Evolutionary conservation across 495 filamentous ascomycete species (phyloP).

Genomic region (Monascus purpureus): DNA sequence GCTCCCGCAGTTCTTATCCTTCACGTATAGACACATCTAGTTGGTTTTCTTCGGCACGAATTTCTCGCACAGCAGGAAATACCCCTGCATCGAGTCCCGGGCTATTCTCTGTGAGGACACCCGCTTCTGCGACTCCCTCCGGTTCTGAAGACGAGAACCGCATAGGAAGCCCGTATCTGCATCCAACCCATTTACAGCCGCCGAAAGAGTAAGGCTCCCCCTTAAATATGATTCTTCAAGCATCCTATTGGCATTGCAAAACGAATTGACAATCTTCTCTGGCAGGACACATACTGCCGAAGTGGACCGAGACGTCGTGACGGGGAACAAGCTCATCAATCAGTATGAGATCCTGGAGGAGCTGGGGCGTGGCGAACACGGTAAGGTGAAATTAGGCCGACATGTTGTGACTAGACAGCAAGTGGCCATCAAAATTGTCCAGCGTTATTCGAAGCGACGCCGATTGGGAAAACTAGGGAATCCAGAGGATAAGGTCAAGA

Average conservation of each 20-base stretch:
- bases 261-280: conserved; percentile 1
- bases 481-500: conserved; percentile 86
- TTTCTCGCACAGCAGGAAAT: conserved; percentile 40
- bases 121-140: conserved; percentile 27
- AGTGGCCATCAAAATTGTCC: conserved; percentile 97
- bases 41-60: conserved; percentile 17
- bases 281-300: conserved; percentile 70
- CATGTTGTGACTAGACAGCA: conserved; percentile 63
- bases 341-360: conserved; percentile 94
- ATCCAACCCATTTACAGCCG: conserved; percentile 50
- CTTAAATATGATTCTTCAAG: too few relatives aligned
- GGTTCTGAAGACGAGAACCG: conserved; percentile 33
- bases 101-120: conserved; percentile 41
- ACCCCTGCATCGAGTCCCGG: conserved; percentile 57
- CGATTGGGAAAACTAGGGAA: conserved; percentile 66
- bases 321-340: conserved; percentile 91
- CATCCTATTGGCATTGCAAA: not conserved
- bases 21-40: conserved; percentile 20
- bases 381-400: conserved; percentile 88
- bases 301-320: conserved; percentile 72
- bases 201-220: conserved; percentile 39
- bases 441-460: conserved; percentile 82
- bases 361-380: conserved; percentile 87
- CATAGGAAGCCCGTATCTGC: conserved; percentile 43
- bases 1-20: conserved; percentile 27